Evolutionary conservation across 2,329 filamentous ascomycete species (phyloP), one percentile per base, ranked within the genome.

Genomic region (Paramyrothecium roridum): DNA sequence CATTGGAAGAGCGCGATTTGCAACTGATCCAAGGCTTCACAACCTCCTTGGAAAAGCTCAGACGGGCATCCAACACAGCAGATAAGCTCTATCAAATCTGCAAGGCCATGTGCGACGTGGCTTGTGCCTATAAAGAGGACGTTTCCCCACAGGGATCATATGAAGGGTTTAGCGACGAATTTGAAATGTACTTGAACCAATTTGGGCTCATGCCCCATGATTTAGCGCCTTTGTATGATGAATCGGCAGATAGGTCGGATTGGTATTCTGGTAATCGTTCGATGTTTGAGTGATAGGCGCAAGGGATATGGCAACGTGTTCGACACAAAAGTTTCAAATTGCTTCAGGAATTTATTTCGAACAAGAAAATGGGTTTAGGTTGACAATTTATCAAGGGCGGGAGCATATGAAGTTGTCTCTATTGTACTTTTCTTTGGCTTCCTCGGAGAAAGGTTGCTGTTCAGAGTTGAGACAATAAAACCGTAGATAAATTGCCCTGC

Each of bases 51-150:
- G 71, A 76, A 56, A 73, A 75, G 0, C 72, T 75, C 7, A 73
- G 73, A 52, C 68, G 68, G 2, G 67, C 78, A 10, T 83, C 80
- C 3, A 77, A 82, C 60, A 77, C 78, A 4, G 74, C 81, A 16
- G 75, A 77, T 17, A 80, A 80, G 60, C 70, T 85, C 20, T 77
- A 83, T 62, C 77, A 75, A 33, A 75, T 86, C 48, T 84, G 79
- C 58, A 74, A 78, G 33, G 75, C 84, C 3, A 78, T 85, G 56
- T 73, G 77, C 56, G 78, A 77, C 52, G 80, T 85, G 12, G 81
- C 82, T 4, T 73, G 72, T 43, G 67, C 83, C 8, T 85, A 85
- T 58, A 70, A 83, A 8, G 77, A 83, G 57, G 77, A 80, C 11
- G 82, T 80, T 60, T 67, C 67, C 7, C 62, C 63, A 60, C 72